phyloP scores from a whole-genome alignment of 139 green algal species.

The Marvania coccoides region DNA sequence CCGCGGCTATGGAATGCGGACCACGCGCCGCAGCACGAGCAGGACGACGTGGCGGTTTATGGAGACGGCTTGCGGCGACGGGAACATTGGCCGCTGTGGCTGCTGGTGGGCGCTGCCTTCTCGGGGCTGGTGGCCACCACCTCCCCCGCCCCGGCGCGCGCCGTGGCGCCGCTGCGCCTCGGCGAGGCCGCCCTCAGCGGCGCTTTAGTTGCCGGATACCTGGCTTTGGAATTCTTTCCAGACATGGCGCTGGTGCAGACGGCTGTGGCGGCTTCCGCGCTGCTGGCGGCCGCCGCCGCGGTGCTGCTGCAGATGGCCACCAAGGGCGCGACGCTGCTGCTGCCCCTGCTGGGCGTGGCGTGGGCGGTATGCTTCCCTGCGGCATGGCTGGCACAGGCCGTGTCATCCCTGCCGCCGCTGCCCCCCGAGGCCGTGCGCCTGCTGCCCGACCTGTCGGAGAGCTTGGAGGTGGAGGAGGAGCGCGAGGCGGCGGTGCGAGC shows the following conservation, averaged over 20 bases:
- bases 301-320: slow-evolving; percentile 61
- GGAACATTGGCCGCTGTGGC: slow-evolving; percentile 79
- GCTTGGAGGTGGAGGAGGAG: slow-evolving; percentile 2
- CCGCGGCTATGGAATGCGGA: slow-evolving; percentile 81
- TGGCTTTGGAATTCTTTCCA: slow-evolving; percentile 83
- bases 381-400: slow-evolving; percentile 43
- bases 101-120: slow-evolving; percentile 59
- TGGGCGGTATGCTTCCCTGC: slow-evolving; percentile 44
- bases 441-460: not conserved
- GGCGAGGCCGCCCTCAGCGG: slow-evolving; percentile 30
- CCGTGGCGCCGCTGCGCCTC: not conserved
- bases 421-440: slow-evolving; percentile 17
- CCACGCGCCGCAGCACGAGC: slow-evolving; percentile 72
- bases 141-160: not conserved
- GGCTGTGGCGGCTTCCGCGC: slow-evolving; percentile 39
- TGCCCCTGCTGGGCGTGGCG: slow-evolving; percentile 49
- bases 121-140: slow-evolving; percentile 29
- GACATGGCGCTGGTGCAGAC: slow-evolving; percentile 49
- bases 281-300: slow-evolving; percentile 60
- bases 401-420: slow-evolving; percentile 25
- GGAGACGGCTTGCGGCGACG: slow-evolving; percentile 39
- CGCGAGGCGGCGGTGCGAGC: slow-evolving; percentile 2
- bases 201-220: slow-evolving; percentile 63
- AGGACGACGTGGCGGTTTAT: slow-evolving; percentile 81
- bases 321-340: slow-evolving; percentile 14